Percentiles rank a stretch among this genome's conserved stretches.
phyloP scores from a whole-genome alignment of 805 yeast species.

The Cyberlindnera euphorbiae region DNA sequence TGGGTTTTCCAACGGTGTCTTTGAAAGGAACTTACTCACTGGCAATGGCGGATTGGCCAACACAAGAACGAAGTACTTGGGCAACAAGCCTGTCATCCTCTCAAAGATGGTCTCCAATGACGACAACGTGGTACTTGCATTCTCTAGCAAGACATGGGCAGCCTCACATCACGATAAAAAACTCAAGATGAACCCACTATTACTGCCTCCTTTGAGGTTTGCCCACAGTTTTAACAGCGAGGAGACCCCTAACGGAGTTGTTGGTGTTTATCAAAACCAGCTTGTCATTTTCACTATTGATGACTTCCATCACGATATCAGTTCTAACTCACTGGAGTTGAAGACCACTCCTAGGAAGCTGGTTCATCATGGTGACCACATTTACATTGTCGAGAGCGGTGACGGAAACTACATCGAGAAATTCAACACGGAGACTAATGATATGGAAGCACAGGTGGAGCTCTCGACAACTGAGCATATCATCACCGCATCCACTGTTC shows the following conservation, averaged over 20 bases:
- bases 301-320: constrained; percentile 29
- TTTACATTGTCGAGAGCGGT: constrained; percentile 19
- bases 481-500: constrained; percentile 12
- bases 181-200: constrained; percentile 27
- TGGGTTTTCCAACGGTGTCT: constrained; percentile 83
- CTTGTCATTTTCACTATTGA: constrained; percentile 56
- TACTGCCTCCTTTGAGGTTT: constrained; percentile 30
- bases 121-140: constrained; percentile 26
- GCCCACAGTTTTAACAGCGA: constrained; percentile 58
- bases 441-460: constrained; percentile 7
- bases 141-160: constrained; percentile 32
- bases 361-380: constrained; percentile 18
- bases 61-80: constrained; percentile 67
- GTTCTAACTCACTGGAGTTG: constrained; percentile 37
- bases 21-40: constrained; percentile 59
- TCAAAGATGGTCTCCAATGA: constrained; percentile 12
- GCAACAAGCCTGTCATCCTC: constrained; percentile 58
- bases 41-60: constrained; percentile 58
- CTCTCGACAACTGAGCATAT: constrained; percentile 12
- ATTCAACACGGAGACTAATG: constrained; percentile 11
- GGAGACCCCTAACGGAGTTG: constrained; percentile 57
- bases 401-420: constrained; percentile 11
- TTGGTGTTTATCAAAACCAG: constrained; percentile 51
- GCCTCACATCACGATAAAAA: constrained; percentile 21
- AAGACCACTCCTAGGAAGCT: constrained; percentile 48